Evolutionary conservation across 2,329 filamentous ascomycete genomes (phyloP).

Genomic region (Xylariaceae sp.): DNA sequence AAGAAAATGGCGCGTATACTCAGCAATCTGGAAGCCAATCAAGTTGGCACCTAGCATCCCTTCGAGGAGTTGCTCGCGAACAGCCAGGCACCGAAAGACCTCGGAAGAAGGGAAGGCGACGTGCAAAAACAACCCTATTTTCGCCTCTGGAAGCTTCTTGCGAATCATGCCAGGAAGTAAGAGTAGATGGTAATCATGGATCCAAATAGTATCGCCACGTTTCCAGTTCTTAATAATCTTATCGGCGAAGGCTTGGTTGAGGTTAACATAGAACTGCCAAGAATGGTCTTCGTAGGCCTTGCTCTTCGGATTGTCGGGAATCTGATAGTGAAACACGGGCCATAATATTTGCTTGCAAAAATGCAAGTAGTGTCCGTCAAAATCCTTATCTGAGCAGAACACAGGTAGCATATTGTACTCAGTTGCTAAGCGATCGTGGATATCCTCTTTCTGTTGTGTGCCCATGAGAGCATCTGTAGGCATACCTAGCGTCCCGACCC

Average conservation of each 20-base stretch:
- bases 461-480: conserved; percentile 84
- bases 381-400: conserved; percentile 87
- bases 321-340: conserved; percentile 98
- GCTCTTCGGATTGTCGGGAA: conserved; percentile 96
- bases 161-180: conserved; percentile 89
- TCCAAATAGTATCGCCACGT: conserved; percentile 88
- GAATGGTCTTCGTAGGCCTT: conserved; percentile 98
- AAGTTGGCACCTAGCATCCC: conserved; percentile 93
- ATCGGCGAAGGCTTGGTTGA: conserved; percentile 93
- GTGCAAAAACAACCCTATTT: conserved; percentile 96
- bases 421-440: conserved; percentile 78
- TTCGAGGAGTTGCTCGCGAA: conserved; percentile 84
- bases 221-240: conserved; percentile 92
- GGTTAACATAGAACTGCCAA: conserved; percentile 90
- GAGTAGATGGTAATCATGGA: conserved; percentile 94
- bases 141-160: conserved; percentile 86
- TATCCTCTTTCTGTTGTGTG: conserved; percentile 77
- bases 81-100: conserved; percentile 89
- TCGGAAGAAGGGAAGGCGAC: conserved; percentile 96
- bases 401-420: conserved; percentile 85
- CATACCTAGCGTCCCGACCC: conserved; percentile 92
- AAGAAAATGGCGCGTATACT: conserved; percentile 92
- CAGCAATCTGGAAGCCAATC: conserved; percentile 90
- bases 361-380: conserved; percentile 92
- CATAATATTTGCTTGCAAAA: conserved; percentile 98